Evolutionary conservation across 2,329 filamentous ascomycete species (phyloP), one percentile per base, ranked within the genome.

Genomic region (Epichloe glyceriae): DNA sequence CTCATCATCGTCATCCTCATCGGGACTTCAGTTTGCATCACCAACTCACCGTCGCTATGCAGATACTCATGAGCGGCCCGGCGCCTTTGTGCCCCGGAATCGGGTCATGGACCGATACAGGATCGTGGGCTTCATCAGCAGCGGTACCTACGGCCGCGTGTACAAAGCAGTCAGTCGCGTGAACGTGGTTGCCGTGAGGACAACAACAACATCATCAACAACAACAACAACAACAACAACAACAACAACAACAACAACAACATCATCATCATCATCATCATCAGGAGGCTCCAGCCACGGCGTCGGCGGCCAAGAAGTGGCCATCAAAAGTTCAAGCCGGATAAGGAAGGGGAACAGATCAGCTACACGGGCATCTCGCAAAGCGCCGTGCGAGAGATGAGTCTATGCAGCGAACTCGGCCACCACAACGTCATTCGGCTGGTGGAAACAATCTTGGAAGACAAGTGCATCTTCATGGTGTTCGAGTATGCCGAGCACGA

Each of bases 251-350:
- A 45, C 54, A 11, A 14, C 26, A 26, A 0, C 26, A 26, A 3
- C 26, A 8, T 26, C 26, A 8, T 26, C 26, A 26, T 26, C 26
- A 8, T 26, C 26, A 6, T 22, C 22, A 22, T 2, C 22, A 26
- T 0, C 1, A 26, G 19, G 44, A 7, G 15, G 12, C 26, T 30
- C 8, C 26, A 37, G 50, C 37, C 44, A 40, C 78, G 85, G 71
- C 52, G 56, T 56, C 80, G 82, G 60, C 73, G 83, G 65, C 70
- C 80, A 48, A 55, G 88, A 95, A 62, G 96, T 95, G 64, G 93
- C 93, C 60, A 98, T 98, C 73, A 98, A 98, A 98, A 98, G 79
- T 95, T 96, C 79, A 96, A 96, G 73, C 90, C 90, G 7, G 93
- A 98, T 69, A 98, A 97, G 71, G 93, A 98, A 70, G 93, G 93